Evolutionary conservation across 2,329 filamentous ascomycete genomes (phyloP).

Genomic region (Colletotrichum sp.): DNA sequence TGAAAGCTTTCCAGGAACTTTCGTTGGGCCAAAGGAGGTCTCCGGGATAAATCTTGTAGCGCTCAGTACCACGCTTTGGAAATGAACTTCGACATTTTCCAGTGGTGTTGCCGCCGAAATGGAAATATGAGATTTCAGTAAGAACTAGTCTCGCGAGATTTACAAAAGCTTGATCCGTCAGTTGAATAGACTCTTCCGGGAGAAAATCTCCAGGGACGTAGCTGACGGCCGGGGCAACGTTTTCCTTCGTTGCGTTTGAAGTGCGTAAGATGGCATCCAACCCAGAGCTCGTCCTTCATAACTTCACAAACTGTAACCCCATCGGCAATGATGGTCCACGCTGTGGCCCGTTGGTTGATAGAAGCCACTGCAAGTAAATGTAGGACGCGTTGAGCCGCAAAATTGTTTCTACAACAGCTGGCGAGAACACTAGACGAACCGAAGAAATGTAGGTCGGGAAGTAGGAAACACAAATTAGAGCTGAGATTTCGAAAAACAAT

Average conservation of each 20-base stretch:
- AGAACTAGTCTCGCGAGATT: constrained; percentile 31
- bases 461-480: background rate
- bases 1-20: constrained; percentile 33
- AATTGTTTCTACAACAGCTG: background rate
- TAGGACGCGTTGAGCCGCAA: background rate
- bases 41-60: constrained; percentile 36
- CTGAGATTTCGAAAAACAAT: too few species aligned
- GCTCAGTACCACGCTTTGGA: background rate
- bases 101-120: constrained; percentile 26
- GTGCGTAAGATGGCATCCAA: background rate
- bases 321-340: background rate
- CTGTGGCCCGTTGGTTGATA: background rate
- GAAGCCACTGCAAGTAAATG: background rate
- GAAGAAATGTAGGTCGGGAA: background rate
- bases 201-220: background rate
- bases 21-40: constrained; percentile 31
- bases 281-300: background rate
- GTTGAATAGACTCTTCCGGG: constrained; percentile 28
- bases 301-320: background rate
- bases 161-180: constrained; percentile 36
- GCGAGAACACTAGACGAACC: background rate
- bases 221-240: background rate
- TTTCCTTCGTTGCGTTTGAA: background rate
- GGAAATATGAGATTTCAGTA: constrained; percentile 34
- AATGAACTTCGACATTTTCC: background rate